Conservation (phyloP, 805 yeast genomes). For the Deakozyma indianensis region DNA sequence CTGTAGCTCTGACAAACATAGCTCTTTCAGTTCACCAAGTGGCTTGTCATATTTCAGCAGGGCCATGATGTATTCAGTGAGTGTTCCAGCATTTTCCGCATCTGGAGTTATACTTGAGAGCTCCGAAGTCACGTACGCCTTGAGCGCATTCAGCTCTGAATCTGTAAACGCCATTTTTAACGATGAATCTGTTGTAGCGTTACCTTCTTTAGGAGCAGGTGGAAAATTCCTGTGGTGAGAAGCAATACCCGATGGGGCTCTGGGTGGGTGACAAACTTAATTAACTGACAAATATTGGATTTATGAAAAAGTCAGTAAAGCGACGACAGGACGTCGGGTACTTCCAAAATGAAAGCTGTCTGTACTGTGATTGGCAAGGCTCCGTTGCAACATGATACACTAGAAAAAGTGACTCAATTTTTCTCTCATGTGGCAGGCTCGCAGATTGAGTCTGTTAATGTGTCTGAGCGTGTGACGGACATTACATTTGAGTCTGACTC, state of each 20-base stretch:
- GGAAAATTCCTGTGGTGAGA: no score
- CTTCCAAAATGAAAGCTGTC: not conserved
- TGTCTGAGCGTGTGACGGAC: not conserved
- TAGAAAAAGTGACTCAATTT: not conserved
- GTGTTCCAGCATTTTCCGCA: slow-evolving; percentile 26
- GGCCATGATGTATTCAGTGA: slow-evolving; percentile 32
- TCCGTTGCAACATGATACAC: not conserved
- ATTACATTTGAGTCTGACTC: not conserved
- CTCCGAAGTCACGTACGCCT: slow-evolving; percentile 1
- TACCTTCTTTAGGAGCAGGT: no score
- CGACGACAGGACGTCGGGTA: no score
- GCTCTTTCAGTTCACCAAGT: slow-evolving; percentile 19
- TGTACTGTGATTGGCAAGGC: not conserved
- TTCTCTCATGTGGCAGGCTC: not conserved
- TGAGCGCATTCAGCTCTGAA: not conserved
- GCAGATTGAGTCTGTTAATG: not conserved
- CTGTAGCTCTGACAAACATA: slow-evolving; percentile 23
- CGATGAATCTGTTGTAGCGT: no score
- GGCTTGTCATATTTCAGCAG: slow-evolving; percentile 25
- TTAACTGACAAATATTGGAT: no score
- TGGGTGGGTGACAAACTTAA: no score
- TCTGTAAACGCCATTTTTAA: not conserved
- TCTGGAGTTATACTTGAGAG: slow-evolving; percentile 18
- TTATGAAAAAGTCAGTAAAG: no score
- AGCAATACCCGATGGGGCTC: no score